phyloP scores from a whole-genome alignment of 208 protist genomes.

The Leishmania gerbilli region DNA sequence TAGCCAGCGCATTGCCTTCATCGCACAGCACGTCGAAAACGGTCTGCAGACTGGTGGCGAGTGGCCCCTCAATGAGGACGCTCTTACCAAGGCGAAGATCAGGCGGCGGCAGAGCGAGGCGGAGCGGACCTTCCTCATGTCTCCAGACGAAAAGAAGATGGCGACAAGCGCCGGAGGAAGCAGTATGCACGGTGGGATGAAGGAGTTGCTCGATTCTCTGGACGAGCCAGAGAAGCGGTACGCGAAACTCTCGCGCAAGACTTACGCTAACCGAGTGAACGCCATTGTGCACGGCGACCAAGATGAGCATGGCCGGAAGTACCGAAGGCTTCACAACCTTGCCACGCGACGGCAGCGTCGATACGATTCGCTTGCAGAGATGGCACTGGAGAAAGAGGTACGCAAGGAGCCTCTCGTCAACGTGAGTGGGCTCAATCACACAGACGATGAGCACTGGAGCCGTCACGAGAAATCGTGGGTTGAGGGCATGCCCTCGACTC shows the following conservation, averaged over 20 bases:
- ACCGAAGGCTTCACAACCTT: slow-evolving; percentile 54
- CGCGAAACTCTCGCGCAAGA: slow-evolving; percentile 79
- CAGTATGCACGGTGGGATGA: slow-evolving; percentile 42
- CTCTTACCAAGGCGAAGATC: slow-evolving; percentile 59
- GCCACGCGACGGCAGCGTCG: slow-evolving; percentile 52
- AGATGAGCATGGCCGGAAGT: slow-evolving; percentile 82
- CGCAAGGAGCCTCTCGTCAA: slow-evolving; percentile 67
- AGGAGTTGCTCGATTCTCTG: slow-evolving; percentile 51
- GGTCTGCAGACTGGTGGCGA: slow-evolving; percentile 75
- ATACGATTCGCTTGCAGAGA: slow-evolving; percentile 71
- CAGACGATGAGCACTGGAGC: slow-evolving; percentile 65
- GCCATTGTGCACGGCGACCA: slow-evolving; percentile 88
- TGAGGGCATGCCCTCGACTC: slow-evolving; percentile 60
- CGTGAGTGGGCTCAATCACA: slow-evolving; percentile 45
- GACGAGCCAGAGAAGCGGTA: slow-evolving; percentile 62
- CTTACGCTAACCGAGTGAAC: slow-evolving; percentile 87
- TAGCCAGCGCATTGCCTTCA: slow-evolving; percentile 81
- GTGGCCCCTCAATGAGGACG: slow-evolving; percentile 75
- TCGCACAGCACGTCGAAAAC: slow-evolving; percentile 90
- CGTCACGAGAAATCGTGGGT: slow-evolving; percentile 48
- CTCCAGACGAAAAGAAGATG: slow-evolving; percentile 50
- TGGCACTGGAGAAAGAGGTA: slow-evolving; percentile 80
- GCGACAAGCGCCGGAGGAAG: background rate
- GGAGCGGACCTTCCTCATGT: slow-evolving; percentile 71
- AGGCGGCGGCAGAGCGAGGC: slow-evolving; percentile 52